Conservation (phyloP, 495 filamentous ascomycete genomes). For the Lophiostoma macrostomum region DNA sequence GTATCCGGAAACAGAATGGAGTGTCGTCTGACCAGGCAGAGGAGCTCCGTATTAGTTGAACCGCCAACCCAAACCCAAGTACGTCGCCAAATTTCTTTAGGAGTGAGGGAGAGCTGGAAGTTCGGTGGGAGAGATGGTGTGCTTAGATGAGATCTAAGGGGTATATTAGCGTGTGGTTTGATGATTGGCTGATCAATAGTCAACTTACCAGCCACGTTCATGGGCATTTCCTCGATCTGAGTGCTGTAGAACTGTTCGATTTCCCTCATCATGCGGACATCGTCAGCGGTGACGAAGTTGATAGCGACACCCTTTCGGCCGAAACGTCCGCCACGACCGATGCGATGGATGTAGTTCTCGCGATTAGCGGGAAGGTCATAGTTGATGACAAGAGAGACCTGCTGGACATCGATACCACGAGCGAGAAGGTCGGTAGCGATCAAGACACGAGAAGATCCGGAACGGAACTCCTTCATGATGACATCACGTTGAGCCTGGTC, state of each 20-base stretch:
- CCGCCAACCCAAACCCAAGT: conserved; percentile 9
- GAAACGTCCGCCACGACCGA: conserved; percentile 98
- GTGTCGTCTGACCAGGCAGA: conserved; percentile 17
- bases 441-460: conserved; percentile 93
- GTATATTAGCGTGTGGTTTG: not conserved
- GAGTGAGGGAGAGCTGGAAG: not conserved
- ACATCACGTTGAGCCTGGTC: conserved; percentile 93
- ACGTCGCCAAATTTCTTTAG: conserved; percentile 6
- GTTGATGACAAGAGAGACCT: conserved; percentile 99
- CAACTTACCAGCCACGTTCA: conserved; percentile 66
- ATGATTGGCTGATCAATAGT: not conserved
- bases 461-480: conserved; percentile 99
- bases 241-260: conserved; percentile 82
- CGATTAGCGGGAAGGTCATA: conserved; percentile 98
- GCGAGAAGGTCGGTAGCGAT: conserved; percentile 97
- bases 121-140: not conserved
- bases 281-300: conserved; percentile 99
- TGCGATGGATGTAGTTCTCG: conserved; percentile 99
- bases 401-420: conserved; percentile 99
- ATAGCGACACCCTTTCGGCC: conserved; percentile 99
- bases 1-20: conserved; percentile 1
- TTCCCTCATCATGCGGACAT: conserved; percentile 98
- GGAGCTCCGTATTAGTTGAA: conserved; percentile 9
- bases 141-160: conserved; percentile 38
- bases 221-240: conserved; percentile 84